Evolutionary conservation across 139 green algal species (phyloP), one percentile per base, ranked within the genome.

Genomic region (Chlamydomonas sphaeroides): DNA sequence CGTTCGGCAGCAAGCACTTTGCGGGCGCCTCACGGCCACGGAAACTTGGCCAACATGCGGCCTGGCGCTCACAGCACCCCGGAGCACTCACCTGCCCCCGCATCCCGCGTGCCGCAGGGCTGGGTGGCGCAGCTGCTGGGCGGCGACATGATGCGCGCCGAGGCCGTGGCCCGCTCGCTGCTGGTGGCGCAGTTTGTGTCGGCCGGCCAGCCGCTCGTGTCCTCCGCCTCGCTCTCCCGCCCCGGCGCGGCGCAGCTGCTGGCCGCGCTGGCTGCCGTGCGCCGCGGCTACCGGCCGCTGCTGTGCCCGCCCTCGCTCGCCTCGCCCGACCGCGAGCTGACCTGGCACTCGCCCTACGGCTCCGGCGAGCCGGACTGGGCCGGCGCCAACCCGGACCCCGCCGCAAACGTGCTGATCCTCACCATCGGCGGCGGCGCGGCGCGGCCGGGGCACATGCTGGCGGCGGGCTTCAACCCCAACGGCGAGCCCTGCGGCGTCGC

Each of bases 121-220:
- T n/a, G n/a, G n/a, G n/a, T n/a, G n/a, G n/a, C n/a, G n/a, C n/a
- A n/a, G n/a, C n/a, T n/a, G 68, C 68, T 30, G 45, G 49, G 3
- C 26, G 51, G 48, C n/a, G 72, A 85, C 59, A n/a, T 67, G 1
- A 70, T 78, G 30, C 56, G 79, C 28, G 76, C 56, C 7, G 74
- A 89, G 36, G 78, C 87, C 32, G 56, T 89, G 23, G 62, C 87
- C 0, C 57, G 79, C 36, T 77, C 76, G 20, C 39, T 89, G 42
- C 76, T 95, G 75, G 75, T 95, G 33, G 74, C 87, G 0, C 81
- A 88, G 67, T 87, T 83, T 59, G 41, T 79, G 66, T 72, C 67
- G 41, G 38, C 67, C 0, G 83, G 74, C 32, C 72, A 80, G 38
- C 72, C 72, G 38, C 72, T 80, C 49, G 56, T 68, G 28, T 56